Base-by-base conservation (phyloP, 495 filamentous ascomycete genomes). In the Penicillium steckii region DNA sequence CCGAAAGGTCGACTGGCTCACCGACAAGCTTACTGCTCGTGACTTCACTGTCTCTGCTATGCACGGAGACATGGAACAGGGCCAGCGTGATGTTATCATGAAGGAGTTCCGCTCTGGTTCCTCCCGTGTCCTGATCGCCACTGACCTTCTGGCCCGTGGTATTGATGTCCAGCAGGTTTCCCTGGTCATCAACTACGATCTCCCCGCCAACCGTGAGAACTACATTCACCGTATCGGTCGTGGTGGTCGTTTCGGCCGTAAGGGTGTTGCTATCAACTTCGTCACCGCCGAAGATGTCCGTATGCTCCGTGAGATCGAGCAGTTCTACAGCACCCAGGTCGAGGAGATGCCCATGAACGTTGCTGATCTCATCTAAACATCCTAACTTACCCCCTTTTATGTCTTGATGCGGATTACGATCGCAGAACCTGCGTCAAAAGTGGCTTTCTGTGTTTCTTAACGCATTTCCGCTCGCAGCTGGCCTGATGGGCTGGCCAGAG, bases 241-340 rank as follows among this genome's bases (percentile, higher is more conserved):
- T 80, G 90, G 91, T 73, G 94, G 94, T 74, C 90, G 94, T 81
- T 98, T 98, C 79, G 94, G 94, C 72, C 89, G 94, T 70, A 98
- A 98, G 84, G 94, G 94, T 87, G 94, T 98, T 72, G 95, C 94
- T 60, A 98, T 98, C 82, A 98, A 98, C 87, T 98, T 98, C 75
- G 94, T 98, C 70, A 98, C 95, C 50, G 90, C 89, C 63, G 94
- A 98, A 54, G 94, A 98, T 79, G 94, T 98, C 60, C 92, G 95
- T 70, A 98, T 98, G 85, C 89, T 98, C 83, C 86, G 94, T 62
- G 95, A 98, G 73, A 98, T 98, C 57, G 94, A 78, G 64, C 79
- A 82, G 68, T 85, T 82, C 69, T 85, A 85, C 74, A 81, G 77
- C 74, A 83, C 75, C 65, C 79, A 82, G 67, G 78, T 82, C 52